phyloP scores from a whole-genome alignment of 2,329 filamentous ascomycete genomes.

The Hypoxylon sp. region DNA sequence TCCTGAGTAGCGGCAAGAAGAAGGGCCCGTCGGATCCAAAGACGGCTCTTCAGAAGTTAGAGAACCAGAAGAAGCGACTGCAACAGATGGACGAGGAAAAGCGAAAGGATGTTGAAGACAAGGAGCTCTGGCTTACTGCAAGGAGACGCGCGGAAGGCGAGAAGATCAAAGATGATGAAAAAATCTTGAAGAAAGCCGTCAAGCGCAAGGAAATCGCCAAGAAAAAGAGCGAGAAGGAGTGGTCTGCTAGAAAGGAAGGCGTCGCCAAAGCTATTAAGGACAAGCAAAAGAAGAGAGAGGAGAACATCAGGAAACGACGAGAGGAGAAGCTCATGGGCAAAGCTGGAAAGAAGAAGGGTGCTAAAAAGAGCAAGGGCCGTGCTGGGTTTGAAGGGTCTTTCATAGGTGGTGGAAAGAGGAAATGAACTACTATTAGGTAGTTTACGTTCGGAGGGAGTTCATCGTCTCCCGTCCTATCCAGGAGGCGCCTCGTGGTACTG shows the following conservation, averaged over 20 bases:
- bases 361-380: conserved; percentile 62
- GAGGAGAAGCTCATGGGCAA: conserved; percentile 78
- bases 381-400: conserved; percentile 80
- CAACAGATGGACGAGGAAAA: conserved; percentile 83
- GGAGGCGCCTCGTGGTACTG: conserved; percentile 12
- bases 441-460: conserved; percentile 2
- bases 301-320: conserved; percentile 80
- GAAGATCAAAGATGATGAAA: conserved; percentile 87
- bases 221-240: conserved; percentile 92
- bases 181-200: conserved; percentile 90
- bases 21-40: conserved; percentile 89
- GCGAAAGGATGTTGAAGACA: conserved; percentile 88
- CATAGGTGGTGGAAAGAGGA: conserved; percentile 67
- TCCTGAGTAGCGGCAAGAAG: conserved; percentile 78
- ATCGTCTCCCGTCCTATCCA: background rate
- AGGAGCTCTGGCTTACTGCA: conserved; percentile 94
- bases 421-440: conserved; percentile 27
- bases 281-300: conserved; percentile 85
- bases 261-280: conserved; percentile 83
- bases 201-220: conserved; percentile 93
- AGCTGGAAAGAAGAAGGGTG: conserved; percentile 70
- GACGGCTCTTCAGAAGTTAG: conserved; percentile 86
- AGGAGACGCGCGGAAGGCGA: conserved; percentile 91
- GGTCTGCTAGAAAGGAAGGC: conserved; percentile 80
- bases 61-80: conserved; percentile 88